phyloP scores from a whole-genome alignment of 352 stramenopile species.

The Globisporangium cederbergense region DNA sequence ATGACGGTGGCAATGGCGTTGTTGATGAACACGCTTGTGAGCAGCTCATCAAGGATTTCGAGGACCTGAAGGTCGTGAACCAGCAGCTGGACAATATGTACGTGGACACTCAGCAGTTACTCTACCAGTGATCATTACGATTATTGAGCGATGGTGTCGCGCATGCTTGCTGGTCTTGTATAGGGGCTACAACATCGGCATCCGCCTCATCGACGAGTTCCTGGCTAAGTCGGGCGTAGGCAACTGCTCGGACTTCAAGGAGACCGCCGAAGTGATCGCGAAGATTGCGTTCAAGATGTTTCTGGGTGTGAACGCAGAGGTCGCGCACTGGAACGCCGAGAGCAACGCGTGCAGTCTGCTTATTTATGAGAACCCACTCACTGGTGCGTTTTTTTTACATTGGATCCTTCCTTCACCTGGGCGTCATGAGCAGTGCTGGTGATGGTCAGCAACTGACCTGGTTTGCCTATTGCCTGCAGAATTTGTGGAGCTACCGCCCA shows the following conservation, averaged over 20 bases:
- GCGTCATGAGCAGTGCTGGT: background rate
- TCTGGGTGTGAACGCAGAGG: slow-evolving; percentile 92
- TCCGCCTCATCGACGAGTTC: slow-evolving; percentile 97
- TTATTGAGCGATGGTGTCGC: background rate
- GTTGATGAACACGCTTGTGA: background rate
- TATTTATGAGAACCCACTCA: slow-evolving; percentile 96
- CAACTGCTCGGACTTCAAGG: slow-evolving; percentile 86
- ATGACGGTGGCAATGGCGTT: background rate
- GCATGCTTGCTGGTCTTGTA: background rate
- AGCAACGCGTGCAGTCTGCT: slow-evolving; percentile 89
- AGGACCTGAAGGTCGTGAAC: slow-evolving; percentile 94
- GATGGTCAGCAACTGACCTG: background rate
- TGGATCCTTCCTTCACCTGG: background rate
- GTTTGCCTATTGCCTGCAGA: slow-evolving; percentile 34
- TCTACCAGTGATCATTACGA: background rate
- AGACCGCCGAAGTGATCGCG: slow-evolving; percentile 94
- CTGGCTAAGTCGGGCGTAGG: slow-evolving; percentile 92
- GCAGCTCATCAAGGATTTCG: slow-evolving; percentile 94
- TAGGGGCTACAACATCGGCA: slow-evolving; percentile 96
- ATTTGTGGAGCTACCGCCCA: slow-evolving; percentile 88
- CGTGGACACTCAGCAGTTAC: background rate
- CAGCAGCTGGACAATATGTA: slow-evolving; percentile 95
- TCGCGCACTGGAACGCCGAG: slow-evolving; percentile 88
- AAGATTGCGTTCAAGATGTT: slow-evolving; percentile 99
- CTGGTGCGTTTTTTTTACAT: slow-evolving; percentile 28